Percentiles rank a stretch among this genome's conserved stretches.
Evolutionary conservation across 176 grass and related monocot species (phyloP).

Genomic region (Dactylis glomerata): DNA sequence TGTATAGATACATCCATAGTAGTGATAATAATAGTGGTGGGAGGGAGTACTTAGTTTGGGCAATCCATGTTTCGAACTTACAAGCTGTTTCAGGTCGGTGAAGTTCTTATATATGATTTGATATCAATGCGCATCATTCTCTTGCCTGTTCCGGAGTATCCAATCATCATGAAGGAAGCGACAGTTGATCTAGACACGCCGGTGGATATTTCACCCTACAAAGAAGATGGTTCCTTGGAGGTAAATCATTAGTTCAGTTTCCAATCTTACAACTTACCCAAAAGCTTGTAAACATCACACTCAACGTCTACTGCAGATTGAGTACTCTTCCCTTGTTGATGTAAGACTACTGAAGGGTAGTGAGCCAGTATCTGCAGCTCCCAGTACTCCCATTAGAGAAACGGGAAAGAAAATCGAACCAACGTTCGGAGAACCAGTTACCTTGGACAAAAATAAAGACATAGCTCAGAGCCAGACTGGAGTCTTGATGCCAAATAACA

Average conservation of each 20-base stretch:
- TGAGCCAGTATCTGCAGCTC: slow-evolving; percentile 2
- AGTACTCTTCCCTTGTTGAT: slow-evolving; percentile 79
- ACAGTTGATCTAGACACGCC: slow-evolving; percentile 24
- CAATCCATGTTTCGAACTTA: slow-evolving; percentile 10
- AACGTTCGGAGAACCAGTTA: background rate
- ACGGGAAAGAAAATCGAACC: slow-evolving; percentile 15
- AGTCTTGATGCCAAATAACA: background rate
- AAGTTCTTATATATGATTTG: slow-evolving; percentile 73
- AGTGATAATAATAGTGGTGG: too few species aligned
- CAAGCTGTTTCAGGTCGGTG: slow-evolving; percentile 62
- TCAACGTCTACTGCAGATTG: slow-evolving; percentile 55
- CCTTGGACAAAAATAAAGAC: slow-evolving; percentile 22
- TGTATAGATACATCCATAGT: too few species aligned
- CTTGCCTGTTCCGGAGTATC: slow-evolving; percentile 61
- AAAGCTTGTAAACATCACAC: background rate
- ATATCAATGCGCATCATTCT: slow-evolving; percentile 71
- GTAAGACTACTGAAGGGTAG: slow-evolving; percentile 60
- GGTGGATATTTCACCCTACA: slow-evolving; percentile 50
- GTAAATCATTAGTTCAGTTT: slow-evolving; percentile 39
- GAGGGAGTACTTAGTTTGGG: background rate
- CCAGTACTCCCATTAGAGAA: slow-evolving; percentile 24
- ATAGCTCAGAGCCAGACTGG: slow-evolving; percentile 19
- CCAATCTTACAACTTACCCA: background rate
- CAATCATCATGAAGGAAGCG: slow-evolving; percentile 41
- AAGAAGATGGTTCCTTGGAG: slow-evolving; percentile 93